Evolutionary conservation across 345 rosid genomes (phyloP).

Genomic region (Hevea brasiliensis): DNA sequence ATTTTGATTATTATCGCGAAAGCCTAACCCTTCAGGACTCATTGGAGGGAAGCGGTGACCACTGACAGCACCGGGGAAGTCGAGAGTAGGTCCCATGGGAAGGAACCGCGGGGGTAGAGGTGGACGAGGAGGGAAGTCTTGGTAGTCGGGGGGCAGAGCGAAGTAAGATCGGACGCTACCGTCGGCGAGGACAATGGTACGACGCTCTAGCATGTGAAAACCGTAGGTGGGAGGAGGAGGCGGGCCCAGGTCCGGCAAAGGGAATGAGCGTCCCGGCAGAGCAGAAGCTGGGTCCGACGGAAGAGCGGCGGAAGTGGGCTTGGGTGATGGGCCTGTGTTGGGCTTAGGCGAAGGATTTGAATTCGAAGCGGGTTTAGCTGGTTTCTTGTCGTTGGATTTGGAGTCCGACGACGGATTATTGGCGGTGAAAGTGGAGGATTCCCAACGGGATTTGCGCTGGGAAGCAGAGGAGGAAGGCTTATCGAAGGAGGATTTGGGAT

Average conservation of each 20-base stretch:
- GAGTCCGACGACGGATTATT: slow-evolving; percentile 24
- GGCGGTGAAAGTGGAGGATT: slow-evolving; percentile 22
- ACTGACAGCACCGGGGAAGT: neutral
- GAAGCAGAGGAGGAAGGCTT: slow-evolving; percentile 40
- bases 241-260: slow-evolving; percentile 61
- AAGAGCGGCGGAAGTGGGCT: neutral
- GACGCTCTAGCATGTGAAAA: slow-evolving; percentile 93
- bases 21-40: slow-evolving; percentile 55
- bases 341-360: slow-evolving; percentile 47
- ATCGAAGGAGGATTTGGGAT: slow-evolving; percentile 40
- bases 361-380: slow-evolving; percentile 17
- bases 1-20: slow-evolving; percentile 32
- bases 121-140: slow-evolving; percentile 46
- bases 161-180: slow-evolving; percentile 94
- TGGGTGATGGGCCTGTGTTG: slow-evolving; percentile 35
- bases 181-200: slow-evolving; percentile 73
- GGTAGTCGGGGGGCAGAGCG: slow-evolving; percentile 91
- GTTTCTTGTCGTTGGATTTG: slow-evolving; percentile 20
- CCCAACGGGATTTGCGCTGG: slow-evolving; percentile 69
- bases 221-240: slow-evolving; percentile 81
- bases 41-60: slow-evolving; percentile 23
- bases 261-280: slow-evolving; percentile 28
- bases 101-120: slow-evolving; percentile 21
- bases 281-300: slow-evolving; percentile 14
- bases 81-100: neutral